A percentile compares a stretch with the other conserved stretches of the same genome.
These are phyloP conservation scores for Aspergillus sclerotialis DNA, from an alignment of 2,329 filamentous ascomycete species.

Conservation along the genomic window DNA sequence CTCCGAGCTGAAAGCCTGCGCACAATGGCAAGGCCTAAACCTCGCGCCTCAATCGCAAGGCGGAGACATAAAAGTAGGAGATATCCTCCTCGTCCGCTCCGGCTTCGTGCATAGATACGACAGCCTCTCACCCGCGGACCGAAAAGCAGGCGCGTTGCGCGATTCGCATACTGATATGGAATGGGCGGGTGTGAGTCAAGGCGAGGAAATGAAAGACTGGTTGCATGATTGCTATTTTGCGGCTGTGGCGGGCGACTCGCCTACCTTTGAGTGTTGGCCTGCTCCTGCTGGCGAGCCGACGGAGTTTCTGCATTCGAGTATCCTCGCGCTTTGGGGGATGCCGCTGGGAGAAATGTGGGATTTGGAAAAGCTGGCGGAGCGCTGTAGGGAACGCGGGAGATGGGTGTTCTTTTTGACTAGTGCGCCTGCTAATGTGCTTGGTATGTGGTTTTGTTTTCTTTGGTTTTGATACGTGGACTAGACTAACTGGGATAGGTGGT, in stretches of 20 bases:
- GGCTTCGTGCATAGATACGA: constrained; percentile 57
- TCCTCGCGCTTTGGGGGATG: constrained; percentile 39
- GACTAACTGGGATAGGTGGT: constrained; percentile 13
- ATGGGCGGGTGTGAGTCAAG: constrained; percentile 47
- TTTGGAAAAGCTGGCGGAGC: constrained; percentile 29
- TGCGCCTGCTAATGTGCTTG: constrained; percentile 34
- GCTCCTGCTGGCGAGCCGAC: constrained; percentile 32
- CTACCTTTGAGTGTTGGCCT: constrained; percentile 59
- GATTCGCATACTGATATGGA: constrained; percentile 32
- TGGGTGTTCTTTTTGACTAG: constrained; percentile 39
- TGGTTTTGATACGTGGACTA: constrained; percentile 1
- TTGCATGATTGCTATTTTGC: constrained; percentile 64
- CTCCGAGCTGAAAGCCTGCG: constrained; percentile 52
- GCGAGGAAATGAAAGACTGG: constrained; percentile 55
- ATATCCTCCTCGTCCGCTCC: constrained; percentile 60
- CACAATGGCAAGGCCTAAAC: constrained; percentile 53
- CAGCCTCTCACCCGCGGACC: constrained; percentile 31
- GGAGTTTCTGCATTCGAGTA: constrained; percentile 32
- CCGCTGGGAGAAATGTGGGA: constrained; percentile 42
- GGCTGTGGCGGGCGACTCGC: constrained; percentile 57
- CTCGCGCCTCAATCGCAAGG: constrained; percentile 50
- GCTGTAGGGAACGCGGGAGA: constrained; percentile 28
- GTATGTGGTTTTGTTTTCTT: constrained; percentile 17
- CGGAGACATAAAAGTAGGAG: constrained; percentile 52
- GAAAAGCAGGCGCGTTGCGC: constrained; percentile 24